These are phyloP conservation scores for Tetrapisispora pingtungensis DNA, from an alignment of 805 yeast genomes.

Conservation along the genomic window DNA sequence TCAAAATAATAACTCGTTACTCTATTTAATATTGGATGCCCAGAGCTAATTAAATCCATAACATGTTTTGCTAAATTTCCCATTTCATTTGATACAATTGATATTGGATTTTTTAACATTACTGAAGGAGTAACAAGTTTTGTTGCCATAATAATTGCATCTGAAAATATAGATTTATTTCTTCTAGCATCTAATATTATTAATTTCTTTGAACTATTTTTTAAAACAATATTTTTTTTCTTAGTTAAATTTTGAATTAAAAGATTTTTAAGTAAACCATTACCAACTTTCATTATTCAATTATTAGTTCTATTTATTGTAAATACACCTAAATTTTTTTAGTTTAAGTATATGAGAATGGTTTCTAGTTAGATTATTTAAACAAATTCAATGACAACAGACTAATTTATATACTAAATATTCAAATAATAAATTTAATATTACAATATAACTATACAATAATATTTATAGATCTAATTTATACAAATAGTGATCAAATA, in stretches of 20 bases:
- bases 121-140: constrained; percentile 57
- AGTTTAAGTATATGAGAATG: too few species aligned
- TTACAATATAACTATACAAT: too few species aligned
- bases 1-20: constrained; percentile 94
- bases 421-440: too few species aligned
- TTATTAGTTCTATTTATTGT: too few species aligned
- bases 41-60: constrained; percentile 78
- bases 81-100: constrained; percentile 90
- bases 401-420: too few species aligned
- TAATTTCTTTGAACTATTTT: too few species aligned
- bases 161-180: constrained; percentile 29
- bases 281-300: not conserved
- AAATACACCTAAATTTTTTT: too few species aligned
- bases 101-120: constrained; percentile 68
- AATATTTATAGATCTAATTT: too few species aligned
- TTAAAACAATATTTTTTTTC: too few species aligned
- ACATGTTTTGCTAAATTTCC: constrained; percentile 77
- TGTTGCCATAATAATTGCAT: constrained; percentile 68
- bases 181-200: constrained; percentile 3
- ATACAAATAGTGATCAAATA: too few species aligned
- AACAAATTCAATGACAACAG: too few species aligned
- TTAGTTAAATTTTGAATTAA: not conserved
- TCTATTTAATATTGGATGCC: constrained; percentile 85
- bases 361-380: too few species aligned
- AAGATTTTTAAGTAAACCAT: not conserved